Evolutionary conservation across 2,329 filamentous ascomycete genomes (phyloP).

Genomic region (Xylariaceae sp.): DNA sequence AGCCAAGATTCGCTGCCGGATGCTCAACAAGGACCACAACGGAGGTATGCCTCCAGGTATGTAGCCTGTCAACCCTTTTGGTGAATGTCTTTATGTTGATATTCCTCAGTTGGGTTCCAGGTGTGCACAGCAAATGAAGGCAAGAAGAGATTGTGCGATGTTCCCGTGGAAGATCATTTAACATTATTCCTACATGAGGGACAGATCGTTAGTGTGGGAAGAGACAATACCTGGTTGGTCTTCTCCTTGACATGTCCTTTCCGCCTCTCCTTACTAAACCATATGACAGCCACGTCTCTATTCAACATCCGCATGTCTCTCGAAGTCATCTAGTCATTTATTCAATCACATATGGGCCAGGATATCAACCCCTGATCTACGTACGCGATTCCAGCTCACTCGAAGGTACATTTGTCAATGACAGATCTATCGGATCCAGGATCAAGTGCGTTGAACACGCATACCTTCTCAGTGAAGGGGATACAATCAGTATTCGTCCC

Average conservation of each 20-base stretch:
- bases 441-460: constrained; percentile 33
- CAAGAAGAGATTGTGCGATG: neutral
- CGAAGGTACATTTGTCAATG: constrained; percentile 52
- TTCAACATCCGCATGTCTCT: constrained; percentile 42
- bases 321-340: constrained; percentile 54
- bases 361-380: constrained; percentile 39
- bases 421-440: constrained; percentile 36
- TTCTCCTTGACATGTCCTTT: no score
- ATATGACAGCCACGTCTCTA: constrained; percentile 30
- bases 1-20: neutral
- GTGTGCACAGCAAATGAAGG: neutral
- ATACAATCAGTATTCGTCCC: constrained; percentile 39
- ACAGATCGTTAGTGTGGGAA: neutral
- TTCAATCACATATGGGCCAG: constrained; percentile 45
- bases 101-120: neutral
- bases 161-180: neutral
- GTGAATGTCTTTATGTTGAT: no score
- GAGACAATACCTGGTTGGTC: neutral
- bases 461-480: constrained; percentile 46
- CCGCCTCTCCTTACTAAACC: no score
- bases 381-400: constrained; percentile 52
- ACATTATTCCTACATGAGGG: neutral
- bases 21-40: neutral
- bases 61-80: neutral
- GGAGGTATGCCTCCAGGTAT: neutral